phyloP scores from a whole-genome alignment of 176 grass and related monocot species.

The Avena atlantica region DNA sequence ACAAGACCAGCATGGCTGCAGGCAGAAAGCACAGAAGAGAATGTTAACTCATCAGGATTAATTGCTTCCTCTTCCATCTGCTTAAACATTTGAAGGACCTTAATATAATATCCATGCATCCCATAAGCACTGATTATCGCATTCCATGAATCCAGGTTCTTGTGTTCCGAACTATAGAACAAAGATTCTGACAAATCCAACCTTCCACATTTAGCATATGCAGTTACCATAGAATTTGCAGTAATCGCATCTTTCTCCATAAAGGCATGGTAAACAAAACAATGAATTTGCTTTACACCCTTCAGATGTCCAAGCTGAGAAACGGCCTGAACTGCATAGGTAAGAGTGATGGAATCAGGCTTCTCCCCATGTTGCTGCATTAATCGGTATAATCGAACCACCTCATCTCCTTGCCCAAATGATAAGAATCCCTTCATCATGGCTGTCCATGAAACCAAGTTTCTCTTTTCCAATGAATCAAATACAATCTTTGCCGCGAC shows the following conservation, averaged over 20 bases:
- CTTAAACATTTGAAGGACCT: constrained; percentile 63
- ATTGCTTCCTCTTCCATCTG: constrained; percentile 60
- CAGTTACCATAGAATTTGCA: constrained; percentile 61
- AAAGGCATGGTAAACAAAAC: constrained; percentile 49
- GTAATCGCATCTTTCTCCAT: constrained; percentile 51
- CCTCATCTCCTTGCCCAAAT: constrained; percentile 45
- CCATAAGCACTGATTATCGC: constrained; percentile 69
- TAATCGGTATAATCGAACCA: constrained; percentile 43
- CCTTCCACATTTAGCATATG: constrained; percentile 69
- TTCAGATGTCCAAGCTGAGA: constrained; percentile 63
- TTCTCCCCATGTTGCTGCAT: constrained; percentile 53
- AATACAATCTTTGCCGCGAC: constrained; percentile 50
- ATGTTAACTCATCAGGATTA: constrained; percentile 63
- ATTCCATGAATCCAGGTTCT: constrained; percentile 62
- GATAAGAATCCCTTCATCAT: constrained; percentile 72
- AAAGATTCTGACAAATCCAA: constrained; percentile 53
- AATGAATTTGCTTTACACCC: constrained; percentile 60
- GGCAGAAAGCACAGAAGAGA: constrained; percentile 67
- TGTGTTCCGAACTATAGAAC: constrained; percentile 50
- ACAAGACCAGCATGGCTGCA: constrained; percentile 74
- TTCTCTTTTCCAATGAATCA: constrained; percentile 54
- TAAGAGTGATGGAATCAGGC: constrained; percentile 56
- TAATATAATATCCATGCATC: constrained; percentile 61
- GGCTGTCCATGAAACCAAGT: constrained; percentile 69
- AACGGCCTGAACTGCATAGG: constrained; percentile 52